These are phyloP conservation scores for Metarhizium brunneum DNA, from an alignment of 2,329 filamentous ascomycete species.

Conservation along the genomic window DNA sequence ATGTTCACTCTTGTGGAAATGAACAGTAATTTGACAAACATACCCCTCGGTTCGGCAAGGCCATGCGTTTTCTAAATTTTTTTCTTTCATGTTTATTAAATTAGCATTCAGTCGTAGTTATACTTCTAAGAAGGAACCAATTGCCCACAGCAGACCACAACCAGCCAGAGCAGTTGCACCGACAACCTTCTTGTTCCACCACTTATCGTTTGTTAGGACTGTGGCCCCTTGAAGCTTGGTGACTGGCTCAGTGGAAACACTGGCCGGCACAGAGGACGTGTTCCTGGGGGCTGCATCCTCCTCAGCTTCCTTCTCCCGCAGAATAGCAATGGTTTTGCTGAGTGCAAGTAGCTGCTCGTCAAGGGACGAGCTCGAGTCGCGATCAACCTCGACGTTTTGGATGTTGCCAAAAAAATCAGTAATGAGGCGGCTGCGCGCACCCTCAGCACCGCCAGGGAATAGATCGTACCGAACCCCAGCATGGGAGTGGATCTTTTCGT, in stretches of 20 bases:
- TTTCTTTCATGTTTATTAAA: neutral
- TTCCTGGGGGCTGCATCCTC: slow-evolving; percentile 24
- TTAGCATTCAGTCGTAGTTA: neutral
- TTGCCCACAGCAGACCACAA: slow-evolving; percentile 49
- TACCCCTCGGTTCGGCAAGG: neutral
- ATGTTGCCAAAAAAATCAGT: slow-evolving; percentile 99
- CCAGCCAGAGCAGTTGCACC: slow-evolving; percentile 55
- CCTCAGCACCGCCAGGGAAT: slow-evolving; percentile 76
- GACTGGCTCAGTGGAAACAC: slow-evolving; percentile 16
- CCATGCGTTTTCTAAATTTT: neutral
- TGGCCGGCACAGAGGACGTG: slow-evolving; percentile 17
- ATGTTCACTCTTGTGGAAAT: neutral
- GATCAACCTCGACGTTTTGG: slow-evolving; percentile 87
- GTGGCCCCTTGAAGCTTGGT: slow-evolving; percentile 34
- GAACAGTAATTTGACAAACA: no score
- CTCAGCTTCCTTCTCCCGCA: slow-evolving; percentile 39
- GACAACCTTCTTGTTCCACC: slow-evolving; percentile 56
- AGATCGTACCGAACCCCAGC: slow-evolving; percentile 91
- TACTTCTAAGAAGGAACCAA: slow-evolving; percentile 42
- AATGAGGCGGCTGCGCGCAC: slow-evolving; percentile 68
- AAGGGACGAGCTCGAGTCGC: slow-evolving; percentile 44
- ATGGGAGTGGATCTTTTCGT: slow-evolving; percentile 85
- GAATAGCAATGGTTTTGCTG: slow-evolving; percentile 53
- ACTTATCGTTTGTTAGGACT: slow-evolving; percentile 55
- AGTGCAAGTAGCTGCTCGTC: slow-evolving; percentile 72